Evolutionary conservation across 441 rosid genomes (phyloP).

Genomic region (Monsonia emarginata): DNA sequence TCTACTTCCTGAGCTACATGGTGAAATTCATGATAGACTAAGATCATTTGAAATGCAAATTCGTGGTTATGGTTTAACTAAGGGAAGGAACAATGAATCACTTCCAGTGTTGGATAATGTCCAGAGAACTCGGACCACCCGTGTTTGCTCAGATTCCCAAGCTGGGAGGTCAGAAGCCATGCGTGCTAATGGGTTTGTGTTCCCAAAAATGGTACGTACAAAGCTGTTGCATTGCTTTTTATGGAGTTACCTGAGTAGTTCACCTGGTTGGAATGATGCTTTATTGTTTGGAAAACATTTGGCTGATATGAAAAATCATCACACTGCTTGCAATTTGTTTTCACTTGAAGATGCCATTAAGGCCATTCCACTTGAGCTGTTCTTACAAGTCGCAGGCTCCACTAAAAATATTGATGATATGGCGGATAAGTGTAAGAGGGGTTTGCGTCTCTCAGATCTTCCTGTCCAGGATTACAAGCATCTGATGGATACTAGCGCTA

Average conservation of each 20-base stretch:
- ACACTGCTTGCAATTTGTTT: slow-evolving; percentile 42
- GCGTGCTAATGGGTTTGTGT: slow-evolving; percentile 90
- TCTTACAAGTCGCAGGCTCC: slow-evolving; percentile 79
- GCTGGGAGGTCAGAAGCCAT: slow-evolving; percentile 48
- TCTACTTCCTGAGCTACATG: slow-evolving; percentile 47
- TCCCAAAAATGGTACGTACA: slow-evolving; percentile 91
- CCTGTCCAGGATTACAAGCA: slow-evolving; percentile 53
- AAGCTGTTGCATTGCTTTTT: slow-evolving; percentile 75
- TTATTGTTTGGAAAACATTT: slow-evolving; percentile 29
- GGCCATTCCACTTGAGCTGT: slow-evolving; percentile 75
- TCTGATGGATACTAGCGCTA: slow-evolving; percentile 76
- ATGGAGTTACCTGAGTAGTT: slow-evolving; percentile 56
- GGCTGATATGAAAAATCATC: slow-evolving; percentile 25
- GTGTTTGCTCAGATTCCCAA: slow-evolving; percentile 37
- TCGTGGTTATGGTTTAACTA: slow-evolving; percentile 53
- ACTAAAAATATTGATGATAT: slow-evolving; percentile 53
- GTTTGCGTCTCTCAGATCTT: slow-evolving; percentile 65
- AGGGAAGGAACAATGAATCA: slow-evolving; percentile 39
- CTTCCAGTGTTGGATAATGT: slow-evolving; percentile 62
- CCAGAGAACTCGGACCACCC: slow-evolving; percentile 49
- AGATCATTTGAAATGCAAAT: slow-evolving; percentile 72
- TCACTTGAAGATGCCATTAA: slow-evolving; percentile 67
- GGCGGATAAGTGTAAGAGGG: slow-evolving; percentile 69
- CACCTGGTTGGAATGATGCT: slow-evolving; percentile 45
- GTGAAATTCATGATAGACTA: slow-evolving; percentile 59